Evolutionary conservation across 208 protist genomes (phyloP).

Genomic region (Zelonia costaricensis): DNA sequence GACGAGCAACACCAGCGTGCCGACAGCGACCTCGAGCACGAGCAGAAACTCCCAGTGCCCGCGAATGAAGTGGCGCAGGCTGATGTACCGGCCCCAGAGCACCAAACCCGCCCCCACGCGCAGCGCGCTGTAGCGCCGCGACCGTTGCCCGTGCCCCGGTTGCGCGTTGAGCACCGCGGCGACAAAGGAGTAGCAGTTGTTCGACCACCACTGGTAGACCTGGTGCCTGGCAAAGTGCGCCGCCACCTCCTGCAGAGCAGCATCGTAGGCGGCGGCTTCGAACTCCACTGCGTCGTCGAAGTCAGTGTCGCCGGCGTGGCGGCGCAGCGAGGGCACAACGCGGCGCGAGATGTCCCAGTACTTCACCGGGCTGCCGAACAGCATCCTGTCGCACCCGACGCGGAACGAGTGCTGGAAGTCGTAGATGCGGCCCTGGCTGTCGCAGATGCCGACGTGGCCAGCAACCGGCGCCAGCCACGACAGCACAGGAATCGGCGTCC

Average conservation of each 20-base stretch:
- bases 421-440: slow-evolving; percentile 79
- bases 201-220: slow-evolving; percentile 85
- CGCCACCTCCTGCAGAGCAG: slow-evolving; percentile 30
- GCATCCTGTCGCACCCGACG: slow-evolving; percentile 85
- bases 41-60: too few species aligned
- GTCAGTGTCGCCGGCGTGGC: slow-evolving; percentile 33
- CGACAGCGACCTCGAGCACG: too few species aligned
- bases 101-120: too few species aligned
- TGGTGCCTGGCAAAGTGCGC: slow-evolving; percentile 65
- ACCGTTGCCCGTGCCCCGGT: too few species aligned
- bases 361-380: slow-evolving; percentile 84
- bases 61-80: too few species aligned
- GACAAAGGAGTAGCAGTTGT: slow-evolving; percentile 90
- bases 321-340: slow-evolving; percentile 65
- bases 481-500: slow-evolving; percentile 88
- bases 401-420: slow-evolving; percentile 91
- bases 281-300: slow-evolving; percentile 14
- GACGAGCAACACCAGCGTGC: too few species aligned
- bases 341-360: slow-evolving; percentile 77
- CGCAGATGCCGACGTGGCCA: slow-evolving; percentile 91
- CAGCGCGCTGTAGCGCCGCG: too few species aligned
- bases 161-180: slow-evolving; percentile 51
- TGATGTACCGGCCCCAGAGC: too few species aligned
- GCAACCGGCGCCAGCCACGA: slow-evolving; percentile 91
- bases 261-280: slow-evolving; percentile 65